Evolutionary conservation across 2,329 filamentous ascomycete genomes (phyloP), one percentile per base, ranked within the genome.

Genomic region (Emergomyces africanus): DNA sequence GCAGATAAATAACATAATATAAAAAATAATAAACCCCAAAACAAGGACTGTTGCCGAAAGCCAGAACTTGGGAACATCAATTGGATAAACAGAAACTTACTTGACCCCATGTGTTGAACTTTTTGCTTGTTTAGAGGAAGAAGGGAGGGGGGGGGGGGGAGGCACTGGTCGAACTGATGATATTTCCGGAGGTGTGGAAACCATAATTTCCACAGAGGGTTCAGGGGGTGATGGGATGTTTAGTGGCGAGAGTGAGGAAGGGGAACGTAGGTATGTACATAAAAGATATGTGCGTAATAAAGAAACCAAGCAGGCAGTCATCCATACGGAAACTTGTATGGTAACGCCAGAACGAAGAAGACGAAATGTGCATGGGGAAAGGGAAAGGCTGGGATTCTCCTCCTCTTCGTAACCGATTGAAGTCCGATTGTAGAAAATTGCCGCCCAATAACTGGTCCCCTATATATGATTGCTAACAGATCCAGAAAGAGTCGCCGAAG

Each of bases 361-460:
- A 44, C 20, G 35, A 37, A 37, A 12, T 10, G 12, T 14, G 10
- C 12, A 37, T 14, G 35, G 10, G 33, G 35, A 37, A 37, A 37
- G 3, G 33, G 33, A 10, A 35, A 35, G 30, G 30, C 33, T 9
- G 4, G 33, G 33, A 12, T 28, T n/a, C 30, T n/a, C 4, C 18
- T 18, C n/a, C 12, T 44, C 6, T 42, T 44, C 20, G 10, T 28
- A 18, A 28, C 30, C 25, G 35, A 15, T n/a, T n/a, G n/a, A n/a
- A n/a, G n/a, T n/a, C n/a, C n/a, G n/a, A n/a, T 48, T 48, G 51
- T 37, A 58, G 39, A 20, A 58, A 46, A 58, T 51, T n/a, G 56
- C 56, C 56, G 33, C 56, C 56, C 46, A 58, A 39, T 23, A 53
- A 25, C 12, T 53, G 18, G 28, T 53, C 30, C 30, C 18, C 14